Base-by-base conservation (phyloP, 1,139 yeast species). In the Diutina mesorugosa region DNA sequence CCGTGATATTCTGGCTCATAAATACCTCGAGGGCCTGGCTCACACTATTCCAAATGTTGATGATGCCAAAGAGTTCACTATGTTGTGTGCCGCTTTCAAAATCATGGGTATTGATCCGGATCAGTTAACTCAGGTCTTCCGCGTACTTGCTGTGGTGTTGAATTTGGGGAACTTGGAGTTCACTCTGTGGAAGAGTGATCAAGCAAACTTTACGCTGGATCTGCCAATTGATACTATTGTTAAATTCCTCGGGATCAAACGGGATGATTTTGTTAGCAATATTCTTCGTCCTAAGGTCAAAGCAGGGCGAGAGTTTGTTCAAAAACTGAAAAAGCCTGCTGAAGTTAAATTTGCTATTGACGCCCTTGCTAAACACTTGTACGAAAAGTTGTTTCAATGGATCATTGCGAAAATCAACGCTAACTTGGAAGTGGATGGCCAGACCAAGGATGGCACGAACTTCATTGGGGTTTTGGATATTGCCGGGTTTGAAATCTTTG, bases 401-500 rank as follows among this genome's bases (percentile, higher is more conserved):
- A 80, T 95, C 51, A 96, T 93, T 12, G 79, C 78, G 59, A 80
- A 82, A 57, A 88, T 95, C 64, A 95, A 95, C 66, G 75, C 75
- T n/a, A 86, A 83, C 57, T 76, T 91, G 54, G 29, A 30, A 12
- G 61, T 61, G 35, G 69, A 66, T 48, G 56, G 61, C 3, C 60
- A 61, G 30, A 32, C 16, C 14, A 9, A 14, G 6, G 46, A 46
- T 10, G 51, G 41, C 1, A 68, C 67, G 18, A 83, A 86, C 58
- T 91, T 86, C 63, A 90, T 93, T 63, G 99, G 99, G 2, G 95
- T 95, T 3, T 74, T 93, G 59, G 99, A 93, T 74, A 95, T 93
- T 64, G 98, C 98, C 0, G 99, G 99, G 7, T 95, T 93, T 71
- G 99, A 95, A 71, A 93, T 93, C 59, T 95, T 95, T 67, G 85